A percentile compares a stretch with the other conserved stretches of the same genome.
Conservation (phyloP, 2,329 filamentous ascomycete species). For the Ceratocystis papillata region DNA sequence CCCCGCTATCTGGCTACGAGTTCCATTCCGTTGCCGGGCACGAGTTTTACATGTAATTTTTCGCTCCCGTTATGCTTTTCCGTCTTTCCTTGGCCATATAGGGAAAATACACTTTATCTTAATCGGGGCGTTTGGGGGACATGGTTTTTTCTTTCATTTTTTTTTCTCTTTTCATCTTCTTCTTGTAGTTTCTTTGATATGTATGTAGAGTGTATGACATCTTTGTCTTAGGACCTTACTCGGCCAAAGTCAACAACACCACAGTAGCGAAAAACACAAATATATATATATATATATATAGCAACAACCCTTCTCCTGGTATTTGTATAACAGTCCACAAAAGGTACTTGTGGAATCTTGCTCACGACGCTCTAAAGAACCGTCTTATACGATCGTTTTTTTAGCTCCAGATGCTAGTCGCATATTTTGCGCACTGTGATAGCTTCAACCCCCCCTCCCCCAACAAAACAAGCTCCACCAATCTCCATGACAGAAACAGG, state of each 20-base stretch:
- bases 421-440: slow-evolving; percentile 12
- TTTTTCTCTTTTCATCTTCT: not conserved
- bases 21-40: not conserved
- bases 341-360: not conserved
- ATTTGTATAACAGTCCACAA: too few relatives aligned
- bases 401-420: slow-evolving; percentile 6
- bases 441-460: not conserved
- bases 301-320: not conserved
- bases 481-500: slow-evolving; percentile 6
- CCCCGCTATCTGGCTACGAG: not conserved
- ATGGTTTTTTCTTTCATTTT: slow-evolving; percentile 3
- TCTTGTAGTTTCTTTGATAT: slow-evolving; percentile 2
- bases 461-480: not conserved
- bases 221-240: not conserved
- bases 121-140: slow-evolving; percentile 3
- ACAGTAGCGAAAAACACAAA: not conserved
- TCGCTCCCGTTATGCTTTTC: not conserved
- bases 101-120: slow-evolving; percentile 4
- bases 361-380: not conserved
- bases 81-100: not conserved
- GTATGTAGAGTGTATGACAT: slow-evolving; percentile 8
- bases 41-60: not conserved
- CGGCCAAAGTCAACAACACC: not conserved
- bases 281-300: not conserved
- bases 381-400: slow-evolving; percentile 3